phyloP scores from a whole-genome alignment of 192 early-diverging fungal genomes.

The Radiomyces spectabilis region DNA sequence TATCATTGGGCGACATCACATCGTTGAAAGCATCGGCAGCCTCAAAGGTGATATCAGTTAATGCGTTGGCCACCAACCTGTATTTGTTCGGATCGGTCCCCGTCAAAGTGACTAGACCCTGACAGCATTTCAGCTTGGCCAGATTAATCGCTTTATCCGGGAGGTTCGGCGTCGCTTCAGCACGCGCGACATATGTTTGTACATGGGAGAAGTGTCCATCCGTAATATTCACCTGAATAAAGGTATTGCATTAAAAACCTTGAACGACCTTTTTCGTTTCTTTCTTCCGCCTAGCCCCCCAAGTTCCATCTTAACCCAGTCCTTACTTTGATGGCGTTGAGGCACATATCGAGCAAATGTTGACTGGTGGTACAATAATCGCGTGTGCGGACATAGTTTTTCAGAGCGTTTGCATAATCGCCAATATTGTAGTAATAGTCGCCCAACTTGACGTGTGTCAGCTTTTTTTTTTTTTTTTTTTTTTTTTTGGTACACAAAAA shows the following conservation, averaged over 20 bases:
- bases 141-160: slow-evolving; percentile 53
- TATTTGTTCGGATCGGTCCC: slow-evolving; percentile 50
- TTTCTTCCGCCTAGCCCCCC: too few relatives aligned
- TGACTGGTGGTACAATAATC: slow-evolving; percentile 73
- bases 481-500: background rate
- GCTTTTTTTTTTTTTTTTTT: slow-evolving; percentile 31
- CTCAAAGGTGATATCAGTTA: slow-evolving; percentile 55
- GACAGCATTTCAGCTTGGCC: slow-evolving; percentile 55
- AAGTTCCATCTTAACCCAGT: background rate
- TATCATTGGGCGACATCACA: slow-evolving; percentile 61
- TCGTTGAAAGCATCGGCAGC: slow-evolving; percentile 34
- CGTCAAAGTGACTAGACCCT: slow-evolving; percentile 54
- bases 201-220: slow-evolving; percentile 64
- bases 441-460: slow-evolving; percentile 75
- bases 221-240: slow-evolving; percentile 59
- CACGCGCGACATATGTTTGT: slow-evolving; percentile 62
- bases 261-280: background rate
- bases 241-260: too few relatives aligned
- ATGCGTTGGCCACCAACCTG: slow-evolving; percentile 48
- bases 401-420: slow-evolving; percentile 57
- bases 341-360: slow-evolving; percentile 74
- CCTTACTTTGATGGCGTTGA: slow-evolving; percentile 70
- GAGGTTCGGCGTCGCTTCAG: slow-evolving; percentile 53
- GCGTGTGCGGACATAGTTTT: slow-evolving; percentile 59
- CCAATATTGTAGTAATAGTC: slow-evolving; percentile 70